Evolutionary conservation across 148 eudicot genomes (phyloP), one percentile per base, ranked within the genome.

Genomic region (Vaccinium darrowii): DNA sequence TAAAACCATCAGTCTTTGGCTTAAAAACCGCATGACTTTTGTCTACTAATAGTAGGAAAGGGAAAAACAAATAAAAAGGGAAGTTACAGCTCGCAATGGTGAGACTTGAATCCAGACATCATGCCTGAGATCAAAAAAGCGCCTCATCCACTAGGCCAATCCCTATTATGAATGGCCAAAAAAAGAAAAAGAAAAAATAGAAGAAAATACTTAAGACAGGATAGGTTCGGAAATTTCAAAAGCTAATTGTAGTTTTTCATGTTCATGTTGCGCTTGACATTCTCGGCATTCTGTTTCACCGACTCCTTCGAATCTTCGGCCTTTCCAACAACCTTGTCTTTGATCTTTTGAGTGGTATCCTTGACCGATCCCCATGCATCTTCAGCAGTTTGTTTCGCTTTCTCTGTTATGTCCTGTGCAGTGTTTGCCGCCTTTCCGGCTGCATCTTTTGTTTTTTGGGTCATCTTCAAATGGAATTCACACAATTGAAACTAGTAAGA

Each of bases 301-400:
- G 87, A 50, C 51, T 91, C 90, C 86, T 90, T 90, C 2, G 94
- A 47, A 3, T 89, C 91, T 51, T 93, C 96, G 49, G 93, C 95
- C 84, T 90, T 90, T 72, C 91, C 92, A 6, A 77, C 84, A 39
- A 91, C 93, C 5, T 90, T 88, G 54, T 94, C 95, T 83, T 92
- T 90, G 75, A 94, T 88, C 72, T 88, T 92, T 27, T 91, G 88
- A 74, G 94, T 88, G 7, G 92, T 91, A 11, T 94, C 95, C 84
- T 91, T 95, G 2, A 94, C 93, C 0, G 95, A 77, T 15, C 79
- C 93, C 98, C 98, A 96, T 18, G 95, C 97, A 9, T 88, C 92
- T 85, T 93, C 90, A 1, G 95, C 98, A 2, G 90, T 93, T 71
- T 91, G 88, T 82, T 93, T 93, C 9, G 94, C 98, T 89, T 92